Evolutionary conservation across 495 filamentous ascomycete species (phyloP).

Genomic region (Elasticomyces elasticus): DNA sequence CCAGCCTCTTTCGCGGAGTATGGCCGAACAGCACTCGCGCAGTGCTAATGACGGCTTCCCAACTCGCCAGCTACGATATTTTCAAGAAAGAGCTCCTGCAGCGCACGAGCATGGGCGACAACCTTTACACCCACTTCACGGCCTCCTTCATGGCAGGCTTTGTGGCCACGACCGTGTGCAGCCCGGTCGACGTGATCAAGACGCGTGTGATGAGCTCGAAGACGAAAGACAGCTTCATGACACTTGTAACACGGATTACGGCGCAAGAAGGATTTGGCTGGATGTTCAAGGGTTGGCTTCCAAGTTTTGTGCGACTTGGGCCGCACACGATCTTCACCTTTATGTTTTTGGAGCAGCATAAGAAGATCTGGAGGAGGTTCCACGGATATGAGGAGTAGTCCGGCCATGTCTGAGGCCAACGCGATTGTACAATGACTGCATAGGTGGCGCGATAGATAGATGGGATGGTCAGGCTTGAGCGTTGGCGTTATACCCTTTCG

Average conservation of each 20-base stretch:
- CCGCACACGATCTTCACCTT: slow-evolving; percentile 94
- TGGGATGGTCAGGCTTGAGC: background rate
- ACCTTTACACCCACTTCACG: slow-evolving; percentile 72
- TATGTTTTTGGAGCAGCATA: slow-evolving; percentile 86
- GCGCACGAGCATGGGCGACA: slow-evolving; percentile 60
- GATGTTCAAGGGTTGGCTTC: slow-evolving; percentile 98
- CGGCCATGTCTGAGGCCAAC: background rate
- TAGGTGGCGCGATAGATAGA: background rate
- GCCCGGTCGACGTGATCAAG: slow-evolving; percentile 95
- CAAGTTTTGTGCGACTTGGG: slow-evolving; percentile 85
- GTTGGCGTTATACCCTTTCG: background rate
- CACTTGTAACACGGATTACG: slow-evolving; percentile 47
- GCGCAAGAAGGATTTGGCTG: slow-evolving; percentile 70
- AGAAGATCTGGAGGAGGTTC: slow-evolving; percentile 46
- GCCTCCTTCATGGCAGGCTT: slow-evolving; percentile 82
- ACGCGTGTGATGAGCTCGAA: slow-evolving; percentile 81
- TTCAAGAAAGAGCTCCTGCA: slow-evolving; percentile 74
- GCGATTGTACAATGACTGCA: background rate
- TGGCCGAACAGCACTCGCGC: slow-evolving; percentile 86
- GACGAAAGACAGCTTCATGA: slow-evolving; percentile 34
- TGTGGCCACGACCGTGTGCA: slow-evolving; percentile 89
- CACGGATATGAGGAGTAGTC: slow-evolving; percentile 11
- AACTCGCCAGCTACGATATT: slow-evolving; percentile 83
- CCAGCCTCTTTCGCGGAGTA: slow-evolving; percentile 72
- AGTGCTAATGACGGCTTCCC: slow-evolving; percentile 84